A percentile compares a stretch with the other conserved stretches of the same genome.
These are phyloP conservation scores for Spirogloea muscicola DNA, from an alignment of 139 green algal genomes.

Conservation along the genomic window DNA sequence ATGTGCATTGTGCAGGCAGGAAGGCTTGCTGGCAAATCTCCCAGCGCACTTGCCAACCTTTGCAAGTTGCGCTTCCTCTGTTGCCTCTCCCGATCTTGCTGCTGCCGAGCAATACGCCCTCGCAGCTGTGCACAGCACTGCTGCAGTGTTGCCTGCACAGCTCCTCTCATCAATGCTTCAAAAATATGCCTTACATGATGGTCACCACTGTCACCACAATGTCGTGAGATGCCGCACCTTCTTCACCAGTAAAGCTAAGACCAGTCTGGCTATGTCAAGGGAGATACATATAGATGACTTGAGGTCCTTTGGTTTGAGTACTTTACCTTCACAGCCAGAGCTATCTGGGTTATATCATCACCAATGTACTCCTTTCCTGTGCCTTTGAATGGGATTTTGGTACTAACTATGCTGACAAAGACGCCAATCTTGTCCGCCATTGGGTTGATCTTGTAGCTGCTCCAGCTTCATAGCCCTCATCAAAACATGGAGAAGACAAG, in stretches of 20 bases:
- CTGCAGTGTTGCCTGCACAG: constrained; percentile 29
- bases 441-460: constrained; percentile 94
- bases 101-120: constrained; percentile 72
- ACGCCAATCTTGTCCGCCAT: constrained; percentile 82
- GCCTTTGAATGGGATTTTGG: constrained; percentile 98
- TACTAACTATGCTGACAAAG: constrained; percentile 96
- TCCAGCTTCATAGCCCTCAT: constrained; percentile 66
- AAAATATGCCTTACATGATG: neutral
- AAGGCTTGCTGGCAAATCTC: no score
- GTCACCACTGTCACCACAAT: no score
- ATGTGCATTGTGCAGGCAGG: no score
- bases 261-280: no score
- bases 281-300: no score
- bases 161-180: neutral
- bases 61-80: constrained; percentile 81
- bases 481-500: constrained; percentile 5
- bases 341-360: constrained; percentile 91
- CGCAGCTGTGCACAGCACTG: constrained; percentile 77
- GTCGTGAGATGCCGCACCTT: no score
- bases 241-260: no score
- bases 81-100: constrained; percentile 75
- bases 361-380: constrained; percentile 95
- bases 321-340: constrained; percentile 64
- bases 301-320: neutral
- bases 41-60: constrained; percentile 26